Base-by-base conservation (phyloP, 805 yeast species). In the Wickerhamomyces silvicola region DNA sequence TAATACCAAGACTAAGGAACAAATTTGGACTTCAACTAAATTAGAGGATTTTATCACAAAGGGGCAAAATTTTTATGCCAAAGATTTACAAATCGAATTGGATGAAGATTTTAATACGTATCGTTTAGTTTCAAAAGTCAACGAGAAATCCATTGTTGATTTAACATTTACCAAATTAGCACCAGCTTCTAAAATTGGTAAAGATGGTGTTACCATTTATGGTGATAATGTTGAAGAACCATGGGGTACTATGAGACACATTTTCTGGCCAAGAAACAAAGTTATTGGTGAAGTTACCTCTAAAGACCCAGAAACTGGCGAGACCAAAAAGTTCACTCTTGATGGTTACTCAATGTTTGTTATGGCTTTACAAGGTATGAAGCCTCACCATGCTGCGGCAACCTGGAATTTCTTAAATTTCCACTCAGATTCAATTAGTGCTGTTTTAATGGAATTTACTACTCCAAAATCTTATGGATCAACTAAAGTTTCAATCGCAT, bases 341-440 rank as follows among this genome's bases (percentile, higher is more conserved):
- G 43, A 50, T 18, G 56, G 54, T 18, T 46, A 38, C 12, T 70
- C 86, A 30, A 82, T 92, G 94, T 88, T 78, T 54, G 95, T 90
- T 33, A 80, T 84, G 90, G 98, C 98, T 6, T 64, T 86, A 46
- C 98, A 92, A 66, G 97, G 97, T 40, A 88, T 92, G 97, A 92
- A 92, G 60, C 98, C 98, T 7, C 97, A 92, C 60, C 98, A 92
- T 61, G 96, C 97, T 22, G 98, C 98, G 35, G 85, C 94, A 39
- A 63, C 86, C 15, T 92, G 98, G 98, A 92, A 90, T 62, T 92
- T 92, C 56, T 61, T 84, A 41, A 81, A 85, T 60, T 90, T 83
- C 70, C 95, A 85, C 55, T 81, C 92, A 13, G 70, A 76, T 31
- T 64, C 76, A 24, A 67, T 71, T 46, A 68, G 90, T 22, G 94